Evolutionary conservation across 1,284 basidiomycete genomes (phyloP), one percentile per base, ranked within the genome.

Genomic region (Gymnopus androsaceus): DNA sequence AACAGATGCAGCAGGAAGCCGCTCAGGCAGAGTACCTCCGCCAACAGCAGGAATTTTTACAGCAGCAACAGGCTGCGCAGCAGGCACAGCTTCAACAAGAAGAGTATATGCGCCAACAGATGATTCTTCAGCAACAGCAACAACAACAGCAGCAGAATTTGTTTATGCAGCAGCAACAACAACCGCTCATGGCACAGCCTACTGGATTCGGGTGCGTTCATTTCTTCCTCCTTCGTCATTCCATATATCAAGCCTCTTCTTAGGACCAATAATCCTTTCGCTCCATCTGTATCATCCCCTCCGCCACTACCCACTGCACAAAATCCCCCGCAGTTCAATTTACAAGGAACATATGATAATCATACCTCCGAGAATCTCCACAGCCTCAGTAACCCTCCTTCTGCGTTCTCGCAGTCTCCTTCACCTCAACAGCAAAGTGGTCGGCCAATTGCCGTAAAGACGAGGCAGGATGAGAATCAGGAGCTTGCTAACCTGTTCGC

Each of bases 231-330:
- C 54, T 3, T 50, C 28, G 14, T 40, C 55, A 11, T 25, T 34
- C 33, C 46, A 60, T n/a, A 58, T 44, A 3, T 28, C 25, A 19
- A 49, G 30, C 21, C 4, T 14, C n/a, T 34, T 57, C 31, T 3
- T 56, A 94, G 94, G 14, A 92, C 93, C 41, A 98, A 98, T 80
- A 98, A 98, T 70, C 95, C 95, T 0, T 98, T 97, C 67, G 90
- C 90, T 0, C 81, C 78, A 34, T 62, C 71, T 17, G 59, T 73
- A 45, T 69, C 73, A n/a, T 66, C 67, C 69, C 59, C 61, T 69
- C 37, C 65, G 71, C 48, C 68, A 67, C 42, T 72, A 71, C 30
- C 67, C 68, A 45, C 14, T 63, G 62, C 44, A 61, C 63, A 14
- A 25, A 52, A 49, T 28, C 67, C 74, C 33, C 80, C 77, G 17